phyloP scores from a whole-genome alignment of 2,329 filamentous ascomycete species.

The Colletotrichum sp. region DNA sequence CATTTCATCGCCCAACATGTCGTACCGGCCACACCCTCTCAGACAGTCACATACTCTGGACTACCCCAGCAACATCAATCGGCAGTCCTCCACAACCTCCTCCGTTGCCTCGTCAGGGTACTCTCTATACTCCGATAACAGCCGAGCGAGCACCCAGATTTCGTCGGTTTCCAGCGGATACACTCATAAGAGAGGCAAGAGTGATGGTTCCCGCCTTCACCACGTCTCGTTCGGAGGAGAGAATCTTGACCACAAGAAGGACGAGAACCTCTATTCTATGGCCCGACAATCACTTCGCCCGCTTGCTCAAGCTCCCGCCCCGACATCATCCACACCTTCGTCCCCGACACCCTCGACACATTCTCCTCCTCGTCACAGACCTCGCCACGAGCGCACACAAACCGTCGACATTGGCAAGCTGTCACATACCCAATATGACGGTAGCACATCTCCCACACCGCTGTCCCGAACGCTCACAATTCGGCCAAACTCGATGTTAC shows the following conservation, averaged over 20 bases:
- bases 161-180: slow-evolving; percentile 73
- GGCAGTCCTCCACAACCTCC: slow-evolving; percentile 73
- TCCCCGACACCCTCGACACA: slow-evolving; percentile 27
- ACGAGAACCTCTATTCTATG: slow-evolving; percentile 68
- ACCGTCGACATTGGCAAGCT: slow-evolving; percentile 67
- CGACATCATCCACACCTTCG: slow-evolving; percentile 34
- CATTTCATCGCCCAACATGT: slow-evolving; percentile 45
- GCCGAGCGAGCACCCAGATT: slow-evolving; percentile 72
- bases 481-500: slow-evolving; percentile 66
- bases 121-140: slow-evolving; percentile 65
- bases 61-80: slow-evolving; percentile 48
- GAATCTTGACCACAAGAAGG: slow-evolving; percentile 35
- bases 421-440: slow-evolving; percentile 51
- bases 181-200: slow-evolving; percentile 76
- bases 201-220: slow-evolving; percentile 67
- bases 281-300: slow-evolving; percentile 80
- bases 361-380: slow-evolving; percentile 40
- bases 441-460: slow-evolving; percentile 44
- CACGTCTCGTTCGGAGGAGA: slow-evolving; percentile 35
- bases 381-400: slow-evolving; percentile 62
- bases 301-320: slow-evolving; percentile 68
- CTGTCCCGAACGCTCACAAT: slow-evolving; percentile 45
- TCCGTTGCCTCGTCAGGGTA: slow-evolving; percentile 75
- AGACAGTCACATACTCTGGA: slow-evolving; percentile 61
- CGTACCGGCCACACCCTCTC: slow-evolving; percentile 62